Evolutionary conservation across 1,284 basidiomycete species (phyloP), one percentile per base, ranked within the genome.

Genomic region (Sporisorium exsertum): DNA sequence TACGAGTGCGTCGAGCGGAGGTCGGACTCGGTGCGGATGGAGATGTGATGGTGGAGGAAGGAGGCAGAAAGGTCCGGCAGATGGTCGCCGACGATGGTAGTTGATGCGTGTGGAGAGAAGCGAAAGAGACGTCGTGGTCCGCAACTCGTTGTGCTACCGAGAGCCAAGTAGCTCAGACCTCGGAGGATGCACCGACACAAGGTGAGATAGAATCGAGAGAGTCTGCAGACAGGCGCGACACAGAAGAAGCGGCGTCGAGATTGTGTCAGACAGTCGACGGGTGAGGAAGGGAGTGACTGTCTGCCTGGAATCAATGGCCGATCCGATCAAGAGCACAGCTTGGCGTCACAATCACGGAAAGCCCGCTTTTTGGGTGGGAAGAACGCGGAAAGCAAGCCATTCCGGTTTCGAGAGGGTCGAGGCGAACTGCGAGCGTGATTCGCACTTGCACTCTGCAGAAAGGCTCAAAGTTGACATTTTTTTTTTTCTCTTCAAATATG

Each of bases 281-380:
- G n/a, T 40, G 51, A 53, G n/a, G n/a, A n/a, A n/a, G n/a, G n/a
- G n/a, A n/a, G 33, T 37, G 52, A 26, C 15, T 40, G 37, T 40
- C 29, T n/a, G 47, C 26, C 9, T 49, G 27, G 37, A 40, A n/a
- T n/a, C 37, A 18, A 40, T 40, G 37, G 18, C 47, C 47, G 27
- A 49, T 49, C 47, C 47, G 47, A 49, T 49, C 47, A 49, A 49
- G 47, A 49, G 47, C 26, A n/a, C 47, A 32, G 27, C 47, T 8
- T 49, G 27, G 18, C 47, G 27, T 49, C 47, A 29, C 47, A 49
- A 49, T 49, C 47, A 49, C 8, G 7, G 6, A 26, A n/a, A 16
- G 35, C 10, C 35, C n/a, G n/a, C n/a, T 3, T 15, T 37, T 10
- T 9, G 37, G 18, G 16, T 40, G 37, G 37, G 37, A 40, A 40